A percentile compares a stretch with the other conserved stretches of the same genome.
Conservation (phyloP, 2,329 filamentous ascomycete species). For the Lachnellula arida region DNA sequence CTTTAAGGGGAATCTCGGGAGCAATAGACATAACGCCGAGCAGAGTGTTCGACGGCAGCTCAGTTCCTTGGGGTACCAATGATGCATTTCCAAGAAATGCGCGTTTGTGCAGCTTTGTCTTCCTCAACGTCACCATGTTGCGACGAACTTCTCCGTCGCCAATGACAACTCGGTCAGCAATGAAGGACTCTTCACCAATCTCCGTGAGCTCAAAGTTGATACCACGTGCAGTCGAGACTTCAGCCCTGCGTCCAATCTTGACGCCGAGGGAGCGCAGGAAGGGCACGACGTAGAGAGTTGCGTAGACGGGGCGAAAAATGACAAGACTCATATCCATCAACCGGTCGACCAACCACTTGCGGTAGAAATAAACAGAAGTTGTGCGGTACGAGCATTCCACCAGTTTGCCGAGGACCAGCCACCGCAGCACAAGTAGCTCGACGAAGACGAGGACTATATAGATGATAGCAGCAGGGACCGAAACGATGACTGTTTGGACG, state of each 20-base stretch:
- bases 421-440: conserved; percentile 3
- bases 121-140: conserved; percentile 1
- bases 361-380: conserved; percentile 1
- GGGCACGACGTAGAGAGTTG: background rate
- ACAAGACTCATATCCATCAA: conserved; percentile 9
- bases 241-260: conserved; percentile 3
- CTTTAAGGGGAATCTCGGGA: conserved; percentile 2
- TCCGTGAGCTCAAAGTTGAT: conserved; percentile 8
- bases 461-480: conserved; percentile 4
- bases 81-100: conserved; percentile 1
- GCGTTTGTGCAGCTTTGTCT: conserved; percentile 1
- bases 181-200: conserved; percentile 3
- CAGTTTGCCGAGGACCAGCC: conserved; percentile 4
- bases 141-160: background rate
- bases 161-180: conserved; percentile 1
- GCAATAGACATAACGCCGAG: conserved; percentile 3
- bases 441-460: conserved; percentile 6
- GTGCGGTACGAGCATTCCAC: conserved; percentile 2
- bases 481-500: conserved; percentile 4
- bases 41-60: conserved; percentile 4
- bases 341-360: conserved; percentile 7
- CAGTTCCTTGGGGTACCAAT: conserved; percentile 1
- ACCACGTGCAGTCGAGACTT: conserved; percentile 4
- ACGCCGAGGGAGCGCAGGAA: conserved; percentile 8
- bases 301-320: conserved; percentile 1